Evolutionary conservation across 192 early-diverging fungal genomes (phyloP).

Genomic region (Coemansia asiatica): DNA sequence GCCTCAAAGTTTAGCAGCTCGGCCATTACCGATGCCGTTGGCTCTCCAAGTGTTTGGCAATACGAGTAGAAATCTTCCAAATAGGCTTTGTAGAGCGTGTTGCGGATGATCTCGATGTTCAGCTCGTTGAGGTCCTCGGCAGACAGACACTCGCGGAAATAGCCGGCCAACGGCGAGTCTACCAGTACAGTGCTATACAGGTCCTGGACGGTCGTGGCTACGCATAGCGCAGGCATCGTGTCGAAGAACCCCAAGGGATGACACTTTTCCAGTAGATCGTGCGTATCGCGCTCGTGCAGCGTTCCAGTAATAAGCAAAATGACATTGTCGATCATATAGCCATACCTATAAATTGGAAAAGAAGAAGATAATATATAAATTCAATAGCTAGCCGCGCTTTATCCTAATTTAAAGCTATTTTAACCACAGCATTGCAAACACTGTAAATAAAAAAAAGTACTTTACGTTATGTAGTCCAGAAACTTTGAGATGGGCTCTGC

Average conservation of each 20-base stretch:
- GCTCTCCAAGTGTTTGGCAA: constrained; percentile 76
- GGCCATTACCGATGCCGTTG: constrained; percentile 90
- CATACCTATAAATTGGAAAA: constrained; percentile 30
- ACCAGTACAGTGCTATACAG: constrained; percentile 95
- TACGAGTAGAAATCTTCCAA: constrained; percentile 97
- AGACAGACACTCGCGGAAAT: constrained; percentile 95
- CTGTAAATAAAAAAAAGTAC: constrained; percentile 30
- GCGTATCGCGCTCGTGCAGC: constrained; percentile 95
- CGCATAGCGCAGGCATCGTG: constrained; percentile 95
- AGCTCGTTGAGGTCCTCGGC: constrained; percentile 98
- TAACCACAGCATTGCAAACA: neutral
- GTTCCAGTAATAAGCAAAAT: constrained; percentile 98
- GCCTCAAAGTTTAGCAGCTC: constrained; percentile 97
- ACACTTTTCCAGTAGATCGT: constrained; percentile 94
- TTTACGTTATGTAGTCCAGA: constrained; percentile 90
- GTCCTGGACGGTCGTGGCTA: constrained; percentile 94
- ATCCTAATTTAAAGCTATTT: too few species aligned
- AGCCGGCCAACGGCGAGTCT: constrained; percentile 96
- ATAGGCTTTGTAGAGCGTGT: constrained; percentile 98
- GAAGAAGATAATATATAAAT: neutral
- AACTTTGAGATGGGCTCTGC: constrained; percentile 83
- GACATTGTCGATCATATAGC: constrained; percentile 99
- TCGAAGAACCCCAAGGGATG: constrained; percentile 98
- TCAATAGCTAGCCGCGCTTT: too few species aligned
- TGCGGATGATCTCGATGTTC: constrained; percentile 99